Percentiles rank a stretch among this genome's conserved stretches.
Conservation (phyloP, 108 stramenopile species). For the Cyclotella baltica region DNA sequence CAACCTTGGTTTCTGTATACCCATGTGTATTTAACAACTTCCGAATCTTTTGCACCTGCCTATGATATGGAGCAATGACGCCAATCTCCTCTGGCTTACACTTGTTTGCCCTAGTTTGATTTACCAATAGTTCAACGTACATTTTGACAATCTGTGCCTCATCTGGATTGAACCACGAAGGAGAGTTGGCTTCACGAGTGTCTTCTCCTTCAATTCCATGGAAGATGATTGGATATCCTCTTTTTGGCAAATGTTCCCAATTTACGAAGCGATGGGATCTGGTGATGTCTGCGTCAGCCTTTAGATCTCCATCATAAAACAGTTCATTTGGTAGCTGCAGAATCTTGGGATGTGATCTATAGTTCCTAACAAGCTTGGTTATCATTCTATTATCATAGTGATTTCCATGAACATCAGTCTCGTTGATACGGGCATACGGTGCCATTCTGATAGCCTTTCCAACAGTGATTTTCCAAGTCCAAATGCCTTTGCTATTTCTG, state of each 20-base stretch:
- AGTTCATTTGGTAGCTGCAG: conserved; percentile 64
- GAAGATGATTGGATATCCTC: conserved; percentile 67
- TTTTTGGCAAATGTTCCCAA: conserved; percentile 72
- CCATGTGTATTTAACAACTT: conserved; percentile 36
- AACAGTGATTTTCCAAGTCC: conserved; percentile 64
- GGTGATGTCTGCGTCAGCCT: conserved; percentile 50
- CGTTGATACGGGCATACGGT: conserved; percentile 23
- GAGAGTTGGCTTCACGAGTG: conserved; percentile 70
- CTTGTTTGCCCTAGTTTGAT: conserved; percentile 42
- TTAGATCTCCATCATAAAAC: conserved; percentile 64
- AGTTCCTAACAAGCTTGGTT: conserved; percentile 68
- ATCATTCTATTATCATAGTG: conserved; percentile 55
- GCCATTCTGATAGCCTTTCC: conserved; percentile 55
- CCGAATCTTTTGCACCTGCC: conserved; percentile 75
- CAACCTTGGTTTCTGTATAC: conserved; percentile 72
- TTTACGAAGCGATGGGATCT: conserved; percentile 44
- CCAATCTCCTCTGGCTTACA: conserved; percentile 70
- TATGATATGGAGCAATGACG: conserved; percentile 71
- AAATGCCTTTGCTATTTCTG: conserved; percentile 52
- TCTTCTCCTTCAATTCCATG: conserved; percentile 74
- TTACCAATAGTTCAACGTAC: conserved; percentile 68
- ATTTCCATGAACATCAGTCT: conserved; percentile 15
- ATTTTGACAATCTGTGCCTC: conserved; percentile 72
- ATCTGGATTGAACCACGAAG: conserved; percentile 88
- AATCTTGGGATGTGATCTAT: conserved; percentile 73